Evolutionary conservation across 257 asterid genomes (phyloP).

Genomic region (Fraxinus quadrangulata): DNA sequence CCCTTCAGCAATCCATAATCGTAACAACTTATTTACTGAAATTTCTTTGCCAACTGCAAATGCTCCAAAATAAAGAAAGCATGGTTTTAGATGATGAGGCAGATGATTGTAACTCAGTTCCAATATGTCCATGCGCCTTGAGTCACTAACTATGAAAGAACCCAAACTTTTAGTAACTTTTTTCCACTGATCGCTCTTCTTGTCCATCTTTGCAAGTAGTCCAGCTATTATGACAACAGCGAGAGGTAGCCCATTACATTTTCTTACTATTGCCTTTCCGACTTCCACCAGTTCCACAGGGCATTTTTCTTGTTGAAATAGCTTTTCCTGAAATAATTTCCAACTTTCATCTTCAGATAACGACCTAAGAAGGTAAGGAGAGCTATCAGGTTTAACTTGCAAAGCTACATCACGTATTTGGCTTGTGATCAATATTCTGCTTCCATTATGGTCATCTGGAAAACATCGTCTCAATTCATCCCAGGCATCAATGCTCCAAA

Average conservation of each 20-base stretch:
- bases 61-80: conserved; percentile 5
- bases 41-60: neutral
- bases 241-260: neutral
- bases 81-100: conserved; percentile 1
- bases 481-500: conserved; percentile 13
- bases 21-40: neutral
- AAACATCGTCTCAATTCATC: neutral
- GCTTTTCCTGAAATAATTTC: conserved; percentile 15
- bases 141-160: neutral
- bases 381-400: neutral
- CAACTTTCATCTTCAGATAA: conserved; percentile 22
- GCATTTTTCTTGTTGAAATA: neutral
- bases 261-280: neutral
- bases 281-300: neutral
- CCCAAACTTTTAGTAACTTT: neutral
- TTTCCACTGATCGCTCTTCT: neutral
- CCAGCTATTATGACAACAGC: conserved; percentile 16
- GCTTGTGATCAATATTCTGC: conserved; percentile 16
- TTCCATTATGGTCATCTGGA: conserved; percentile 11
- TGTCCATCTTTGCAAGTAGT: conserved; percentile 4
- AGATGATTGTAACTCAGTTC: conserved; percentile 5
- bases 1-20: conserved; percentile 7
- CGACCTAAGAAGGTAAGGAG: neutral
- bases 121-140: neutral
- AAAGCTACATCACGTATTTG: neutral